Percentiles rank a stretch among this genome's conserved stretches.
Evolutionary conservation across 73 alveolate genomes (phyloP).

Genomic region (Breviolum minutum): DNA sequence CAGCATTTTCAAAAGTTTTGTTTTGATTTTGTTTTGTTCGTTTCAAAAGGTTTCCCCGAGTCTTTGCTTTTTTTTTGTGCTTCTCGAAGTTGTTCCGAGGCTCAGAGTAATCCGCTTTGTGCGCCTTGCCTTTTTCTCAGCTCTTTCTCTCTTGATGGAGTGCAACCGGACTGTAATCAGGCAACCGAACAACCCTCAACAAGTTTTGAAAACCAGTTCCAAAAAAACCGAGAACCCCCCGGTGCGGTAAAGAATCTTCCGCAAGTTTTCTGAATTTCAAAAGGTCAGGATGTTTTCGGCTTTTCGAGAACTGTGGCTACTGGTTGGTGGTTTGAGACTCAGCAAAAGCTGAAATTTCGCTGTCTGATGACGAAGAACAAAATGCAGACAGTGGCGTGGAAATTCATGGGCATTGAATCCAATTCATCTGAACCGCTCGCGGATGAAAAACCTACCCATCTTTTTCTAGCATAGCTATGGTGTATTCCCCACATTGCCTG

Average conservation of each 20-base stretch:
- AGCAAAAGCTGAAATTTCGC: neutral
- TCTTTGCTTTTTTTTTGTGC: neutral
- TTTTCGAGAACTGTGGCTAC: slow-evolving; percentile 88
- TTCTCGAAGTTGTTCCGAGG: neutral
- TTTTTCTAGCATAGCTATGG: too few species aligned
- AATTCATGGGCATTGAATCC: too few species aligned
- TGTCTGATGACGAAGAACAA: neutral
- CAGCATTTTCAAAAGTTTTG: neutral
- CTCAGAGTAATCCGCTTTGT: slow-evolving; percentile 73
- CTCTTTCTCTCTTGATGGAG: neutral
- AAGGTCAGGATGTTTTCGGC: slow-evolving; percentile 90
- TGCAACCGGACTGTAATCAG: too few species aligned
- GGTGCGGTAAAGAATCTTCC: neutral
- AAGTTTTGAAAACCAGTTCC: neutral
- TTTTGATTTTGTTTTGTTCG: neutral
- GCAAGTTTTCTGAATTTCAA: neutral
- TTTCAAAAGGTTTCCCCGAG: too few species aligned
- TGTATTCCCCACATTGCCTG: too few species aligned
- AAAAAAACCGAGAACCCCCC: too few species aligned
- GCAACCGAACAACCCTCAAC: too few species aligned
- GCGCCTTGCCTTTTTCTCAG: slow-evolving; percentile 46
- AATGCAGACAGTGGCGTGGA: neutral
- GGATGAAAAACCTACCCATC: too few species aligned
- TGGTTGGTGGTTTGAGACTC: slow-evolving; percentile 42
- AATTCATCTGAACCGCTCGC: too few species aligned